phyloP scores from a whole-genome alignment of 148 eudicot species.

The Chenopodium quinoa region DNA sequence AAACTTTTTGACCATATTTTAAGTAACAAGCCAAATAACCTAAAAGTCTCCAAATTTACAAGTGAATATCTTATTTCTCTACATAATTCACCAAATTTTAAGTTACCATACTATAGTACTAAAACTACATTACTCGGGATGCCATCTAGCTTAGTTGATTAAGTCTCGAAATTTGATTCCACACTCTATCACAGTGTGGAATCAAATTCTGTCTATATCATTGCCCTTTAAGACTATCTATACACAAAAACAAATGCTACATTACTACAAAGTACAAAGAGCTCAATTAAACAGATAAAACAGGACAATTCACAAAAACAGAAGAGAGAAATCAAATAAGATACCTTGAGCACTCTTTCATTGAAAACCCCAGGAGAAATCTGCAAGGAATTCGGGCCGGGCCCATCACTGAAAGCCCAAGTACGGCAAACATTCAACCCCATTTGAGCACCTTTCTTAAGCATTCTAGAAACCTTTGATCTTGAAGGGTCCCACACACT shows the following conservation, averaged over 20 bases:
- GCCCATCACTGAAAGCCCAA: constrained; percentile 63
- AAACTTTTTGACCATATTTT: no score
- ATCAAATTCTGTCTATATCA: neutral
- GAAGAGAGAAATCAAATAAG: neutral
- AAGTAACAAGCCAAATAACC: no score
- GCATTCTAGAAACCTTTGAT: constrained; percentile 38
- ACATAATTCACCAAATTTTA: neutral
- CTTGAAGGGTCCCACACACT: constrained; percentile 31
- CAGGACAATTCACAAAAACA: neutral
- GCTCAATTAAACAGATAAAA: neutral
- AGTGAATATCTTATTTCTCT: neutral
- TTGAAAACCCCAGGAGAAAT: constrained; percentile 47
- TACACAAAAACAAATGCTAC: neutral
- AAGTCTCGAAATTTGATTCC: neutral
- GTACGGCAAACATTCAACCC: constrained; percentile 57
- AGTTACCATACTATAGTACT: neutral
- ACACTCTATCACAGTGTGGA: neutral
- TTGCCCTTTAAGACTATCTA: neutral
- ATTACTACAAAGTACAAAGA: neutral
- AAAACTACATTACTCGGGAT: neutral
- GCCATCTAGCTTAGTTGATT: neutral
- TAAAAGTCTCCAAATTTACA: no score
- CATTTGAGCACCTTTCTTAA: constrained; percentile 45
- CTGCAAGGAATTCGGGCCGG: constrained; percentile 48
- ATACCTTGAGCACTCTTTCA: constrained; percentile 48